Conservation (phyloP, 768 basidiomycete genomes). For the Trametes coccinea region DNA sequence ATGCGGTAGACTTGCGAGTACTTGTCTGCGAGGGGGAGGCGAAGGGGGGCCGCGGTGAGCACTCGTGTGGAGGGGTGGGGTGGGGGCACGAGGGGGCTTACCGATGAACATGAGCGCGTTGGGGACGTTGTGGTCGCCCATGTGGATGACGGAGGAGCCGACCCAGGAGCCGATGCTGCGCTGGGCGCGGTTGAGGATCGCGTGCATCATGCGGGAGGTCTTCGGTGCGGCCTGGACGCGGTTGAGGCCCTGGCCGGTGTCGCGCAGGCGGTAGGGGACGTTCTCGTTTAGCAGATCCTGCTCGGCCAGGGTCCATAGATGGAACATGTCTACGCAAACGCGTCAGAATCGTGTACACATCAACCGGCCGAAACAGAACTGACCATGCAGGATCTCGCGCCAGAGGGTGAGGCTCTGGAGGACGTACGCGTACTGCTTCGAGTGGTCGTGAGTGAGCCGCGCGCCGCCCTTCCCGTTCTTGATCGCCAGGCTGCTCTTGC, state of each 20-base stretch:
- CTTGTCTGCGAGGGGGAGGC: conserved; percentile 52
- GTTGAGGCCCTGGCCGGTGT: conserved; percentile 90
- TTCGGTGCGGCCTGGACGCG: conserved; percentile 86
- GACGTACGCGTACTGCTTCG: conserved; percentile 83
- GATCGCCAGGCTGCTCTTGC: conserved; percentile 72
- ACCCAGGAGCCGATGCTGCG: conserved; percentile 81
- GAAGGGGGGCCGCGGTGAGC: not conserved
- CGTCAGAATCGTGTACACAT: too few relatives aligned
- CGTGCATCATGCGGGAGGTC: conserved; percentile 89
- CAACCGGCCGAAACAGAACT: too few relatives aligned
- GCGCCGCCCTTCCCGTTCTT: conserved; percentile 80
- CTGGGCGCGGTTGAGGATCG: conserved; percentile 81
- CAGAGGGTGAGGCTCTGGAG: conserved; percentile 85
- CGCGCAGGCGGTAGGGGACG: conserved; percentile 75
- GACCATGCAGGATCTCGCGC: conserved; percentile 84
- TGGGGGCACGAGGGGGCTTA: conserved; percentile 19
- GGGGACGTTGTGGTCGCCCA: conserved; percentile 85
- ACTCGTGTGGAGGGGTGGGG: too few relatives aligned
- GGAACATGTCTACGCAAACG: conserved; percentile 73
- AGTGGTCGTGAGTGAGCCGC: conserved; percentile 80
- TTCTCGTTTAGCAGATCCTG: conserved; percentile 79
- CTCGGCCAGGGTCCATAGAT: conserved; percentile 79
- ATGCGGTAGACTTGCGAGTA: conserved; percentile 93
- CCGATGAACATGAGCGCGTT: conserved; percentile 87
- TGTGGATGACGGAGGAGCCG: conserved; percentile 84